phyloP scores from a whole-genome alignment of 2,329 filamentous ascomycete species.

The Claviceps sorghi region DNA sequence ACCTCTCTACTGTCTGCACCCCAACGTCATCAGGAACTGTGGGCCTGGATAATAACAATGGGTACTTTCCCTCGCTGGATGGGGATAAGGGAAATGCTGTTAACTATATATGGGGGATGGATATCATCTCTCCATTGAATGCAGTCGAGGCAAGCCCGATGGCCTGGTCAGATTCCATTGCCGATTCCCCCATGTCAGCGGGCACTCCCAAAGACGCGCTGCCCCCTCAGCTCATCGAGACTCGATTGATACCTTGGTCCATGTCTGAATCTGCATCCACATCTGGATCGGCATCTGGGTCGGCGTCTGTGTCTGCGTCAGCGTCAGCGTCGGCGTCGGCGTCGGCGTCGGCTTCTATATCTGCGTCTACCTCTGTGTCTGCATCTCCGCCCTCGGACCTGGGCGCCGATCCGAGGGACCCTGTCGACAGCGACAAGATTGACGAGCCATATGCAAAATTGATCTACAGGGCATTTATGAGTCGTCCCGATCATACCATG shows the following conservation, averaged over 20 bases:
- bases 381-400: constrained; percentile 13
- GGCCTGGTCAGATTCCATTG: constrained; percentile 4
- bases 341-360: background rate
- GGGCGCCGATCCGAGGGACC: constrained; percentile 10
- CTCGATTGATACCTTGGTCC: background rate
- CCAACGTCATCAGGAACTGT: background rate
- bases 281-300: background rate
- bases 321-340: background rate
- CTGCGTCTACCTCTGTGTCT: background rate
- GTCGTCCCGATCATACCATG: constrained; percentile 52
- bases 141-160: constrained; percentile 4
- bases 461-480: constrained; percentile 62
- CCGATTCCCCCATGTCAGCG: constrained; percentile 3
- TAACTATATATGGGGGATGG: background rate
- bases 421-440: constrained; percentile 11
- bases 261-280: background rate
- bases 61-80: background rate
- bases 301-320: background rate
- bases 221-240: background rate
- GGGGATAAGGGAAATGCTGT: background rate
- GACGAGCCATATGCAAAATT: constrained; percentile 68
- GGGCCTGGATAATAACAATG: background rate
- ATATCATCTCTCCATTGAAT: constrained; percentile 4
- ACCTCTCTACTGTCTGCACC: background rate
- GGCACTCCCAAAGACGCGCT: constrained; percentile 4